Evolutionary conservation across 2,329 filamentous ascomycete species (phyloP).

Genomic region (Phialophora macrospora): DNA sequence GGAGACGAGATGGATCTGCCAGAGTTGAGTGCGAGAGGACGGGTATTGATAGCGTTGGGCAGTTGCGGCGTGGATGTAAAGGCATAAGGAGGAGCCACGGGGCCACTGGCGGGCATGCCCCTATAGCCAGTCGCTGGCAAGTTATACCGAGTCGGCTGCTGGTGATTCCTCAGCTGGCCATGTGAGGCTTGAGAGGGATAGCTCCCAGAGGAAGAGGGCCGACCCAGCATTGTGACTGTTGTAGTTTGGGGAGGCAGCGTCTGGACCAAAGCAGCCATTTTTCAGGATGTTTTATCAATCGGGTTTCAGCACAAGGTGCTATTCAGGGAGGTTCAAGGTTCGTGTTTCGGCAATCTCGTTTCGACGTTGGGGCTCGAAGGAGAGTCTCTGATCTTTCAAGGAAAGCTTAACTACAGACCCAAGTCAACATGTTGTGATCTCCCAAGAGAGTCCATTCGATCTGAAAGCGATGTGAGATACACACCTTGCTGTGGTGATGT

Average conservation of each 20-base stretch:
- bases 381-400: slow-evolving; percentile 5
- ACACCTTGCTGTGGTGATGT: slow-evolving; percentile 17
- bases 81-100: slow-evolving; percentile 77
- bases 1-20: slow-evolving; percentile 58
- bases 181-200: slow-evolving; percentile 50
- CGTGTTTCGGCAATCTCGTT: slow-evolving; percentile 17
- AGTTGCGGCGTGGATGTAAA: slow-evolving; percentile 74
- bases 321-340: neutral
- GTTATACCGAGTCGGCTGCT: slow-evolving; percentile 51
- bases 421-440: slow-evolving; percentile 12
- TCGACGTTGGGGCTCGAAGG: slow-evolving; percentile 17
- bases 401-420: slow-evolving; percentile 1
- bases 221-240: slow-evolving; percentile 75
- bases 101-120: slow-evolving; percentile 63
- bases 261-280: slow-evolving; percentile 85
- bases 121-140: slow-evolving; percentile 52
- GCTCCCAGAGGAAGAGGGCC: slow-evolving; percentile 68
- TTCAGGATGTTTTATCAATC: slow-evolving; percentile 45
- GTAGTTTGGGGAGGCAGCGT: slow-evolving; percentile 77
- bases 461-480: slow-evolving; percentile 5
- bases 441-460: neutral
- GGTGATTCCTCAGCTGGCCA: slow-evolving; percentile 52
- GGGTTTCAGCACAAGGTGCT: slow-evolving; percentile 12
- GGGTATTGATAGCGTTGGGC: slow-evolving; percentile 48
- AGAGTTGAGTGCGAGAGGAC: slow-evolving; percentile 22